Evolutionary conservation across 2,329 filamentous ascomycete species (phyloP).

Genomic region (Dissoconium aciculare): DNA sequence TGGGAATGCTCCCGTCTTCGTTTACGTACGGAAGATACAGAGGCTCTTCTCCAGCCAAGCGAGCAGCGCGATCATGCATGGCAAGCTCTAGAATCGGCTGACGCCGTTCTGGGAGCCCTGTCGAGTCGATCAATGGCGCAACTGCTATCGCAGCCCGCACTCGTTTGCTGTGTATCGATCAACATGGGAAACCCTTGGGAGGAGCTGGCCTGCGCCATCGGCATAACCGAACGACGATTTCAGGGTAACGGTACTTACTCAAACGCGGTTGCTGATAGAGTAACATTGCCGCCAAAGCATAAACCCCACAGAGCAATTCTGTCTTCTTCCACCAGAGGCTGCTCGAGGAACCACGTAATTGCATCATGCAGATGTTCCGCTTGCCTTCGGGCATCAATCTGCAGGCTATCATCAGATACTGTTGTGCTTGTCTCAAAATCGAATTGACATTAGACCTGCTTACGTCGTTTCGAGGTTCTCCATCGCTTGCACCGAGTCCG

Average conservation of each 20-base stretch:
- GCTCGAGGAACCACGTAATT: constrained; percentile 1
- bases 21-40: constrained; percentile 1
- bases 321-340: constrained; percentile 1
- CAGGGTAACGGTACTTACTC: too few species aligned
- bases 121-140: constrained; percentile 2
- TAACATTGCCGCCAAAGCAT: constrained; percentile 3
- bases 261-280: background rate
- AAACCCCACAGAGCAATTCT: constrained; percentile 3
- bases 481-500: constrained; percentile 1
- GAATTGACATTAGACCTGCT: background rate
- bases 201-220: too few species aligned
- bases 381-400: constrained; percentile 1
- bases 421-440: background rate
- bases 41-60: background rate
- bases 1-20: constrained; percentile 2
- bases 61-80: constrained; percentile 1
- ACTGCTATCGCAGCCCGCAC: constrained; percentile 1
- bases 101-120: constrained; percentile 1
- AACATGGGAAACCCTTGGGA: too few species aligned
- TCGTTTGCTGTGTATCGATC: too few species aligned
- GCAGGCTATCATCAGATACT: background rate
- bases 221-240: too few species aligned
- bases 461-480: constrained; percentile 2
- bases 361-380: constrained; percentile 2
- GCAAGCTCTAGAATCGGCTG: constrained; percentile 2